These are phyloP conservation scores for Russula sp. DNA, from an alignment of 768 basidiomycete genomes.

Conservation along the genomic window DNA sequence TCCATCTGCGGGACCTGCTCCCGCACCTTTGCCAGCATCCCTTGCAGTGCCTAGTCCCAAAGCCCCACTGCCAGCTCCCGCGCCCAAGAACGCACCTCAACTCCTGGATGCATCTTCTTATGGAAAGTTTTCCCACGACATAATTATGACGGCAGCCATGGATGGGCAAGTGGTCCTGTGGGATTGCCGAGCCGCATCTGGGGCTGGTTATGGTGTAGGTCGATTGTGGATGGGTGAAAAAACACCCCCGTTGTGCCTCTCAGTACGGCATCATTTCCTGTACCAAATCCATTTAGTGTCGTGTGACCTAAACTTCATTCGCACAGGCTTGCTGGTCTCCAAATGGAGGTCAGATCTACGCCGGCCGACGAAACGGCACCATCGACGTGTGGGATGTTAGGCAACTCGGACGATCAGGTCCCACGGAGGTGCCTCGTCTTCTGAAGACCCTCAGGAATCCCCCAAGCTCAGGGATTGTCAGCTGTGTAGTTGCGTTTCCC, in stretches of 20 bases:
- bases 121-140: conserved; percentile 68
- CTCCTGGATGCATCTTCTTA: conserved; percentile 62
- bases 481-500: conserved; percentile 87
- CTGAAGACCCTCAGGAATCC: conserved; percentile 85
- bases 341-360: conserved; percentile 84
- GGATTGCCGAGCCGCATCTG: conserved; percentile 70
- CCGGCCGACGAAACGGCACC: conserved; percentile 84
- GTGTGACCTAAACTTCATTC: conserved; percentile 20
- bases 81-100: conserved; percentile 73
- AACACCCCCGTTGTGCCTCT: conserved; percentile 94
- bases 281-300: conserved; percentile 15
- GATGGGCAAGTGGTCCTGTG: conserved; percentile 92
- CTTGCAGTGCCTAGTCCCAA: conserved; percentile 44
- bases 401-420: conserved; percentile 62
- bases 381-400: conserved; percentile 95
- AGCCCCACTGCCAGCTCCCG: conserved; percentile 50
- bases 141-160: conserved; percentile 84
- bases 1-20: conserved; percentile 26
- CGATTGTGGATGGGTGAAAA: conserved; percentile 87
- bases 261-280: conserved; percentile 51
- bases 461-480: conserved; percentile 84
- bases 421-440: conserved; percentile 64
- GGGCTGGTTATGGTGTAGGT: conserved; percentile 67
- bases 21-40: conserved; percentile 26
- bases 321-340: conserved; percentile 95